Evolutionary conservation across 2,329 filamentous ascomycete species (phyloP).

Genomic region (Trichoderma cornu-damae): DNA sequence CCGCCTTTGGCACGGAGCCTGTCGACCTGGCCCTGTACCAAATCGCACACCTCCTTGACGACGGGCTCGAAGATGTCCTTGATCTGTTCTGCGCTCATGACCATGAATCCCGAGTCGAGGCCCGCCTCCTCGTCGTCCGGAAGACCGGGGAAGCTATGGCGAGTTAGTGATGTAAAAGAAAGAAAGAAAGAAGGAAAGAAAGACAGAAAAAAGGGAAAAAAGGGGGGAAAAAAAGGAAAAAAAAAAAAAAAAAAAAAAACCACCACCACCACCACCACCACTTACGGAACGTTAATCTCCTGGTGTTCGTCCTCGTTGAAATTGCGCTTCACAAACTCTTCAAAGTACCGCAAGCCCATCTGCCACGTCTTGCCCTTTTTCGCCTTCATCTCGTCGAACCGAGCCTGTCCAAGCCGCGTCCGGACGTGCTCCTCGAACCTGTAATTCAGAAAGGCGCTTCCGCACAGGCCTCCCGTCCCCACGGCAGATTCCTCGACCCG

Average conservation of each 20-base stretch:
- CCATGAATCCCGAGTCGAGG: slow-evolving; percentile 69
- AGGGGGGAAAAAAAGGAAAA: neutral
- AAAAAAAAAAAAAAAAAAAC: neutral
- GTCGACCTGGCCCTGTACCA: slow-evolving; percentile 63
- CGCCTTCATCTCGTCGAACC: slow-evolving; percentile 69
- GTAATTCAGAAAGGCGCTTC: slow-evolving; percentile 75
- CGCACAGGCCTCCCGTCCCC: slow-evolving; percentile 71
- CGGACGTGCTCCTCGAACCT: slow-evolving; percentile 74
- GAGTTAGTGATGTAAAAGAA: neutral
- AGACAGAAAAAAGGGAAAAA: neutral
- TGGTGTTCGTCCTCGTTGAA: slow-evolving; percentile 74
- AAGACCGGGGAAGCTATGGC: slow-evolving; percentile 61
- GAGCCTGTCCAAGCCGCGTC: slow-evolving; percentile 58
- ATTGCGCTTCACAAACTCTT: slow-evolving; percentile 79
- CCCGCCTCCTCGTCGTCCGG: slow-evolving; percentile 71
- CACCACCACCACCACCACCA: slow-evolving; percentile 26
- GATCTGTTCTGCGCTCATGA: slow-evolving; percentile 64
- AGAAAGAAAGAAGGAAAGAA: neutral
- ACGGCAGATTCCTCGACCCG: slow-evolving; percentile 74
- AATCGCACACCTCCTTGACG: slow-evolving; percentile 62
- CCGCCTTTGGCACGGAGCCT: slow-evolving; percentile 56
- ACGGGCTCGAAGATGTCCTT: slow-evolving; percentile 73
- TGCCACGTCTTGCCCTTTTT: slow-evolving; percentile 78
- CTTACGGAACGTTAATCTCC: slow-evolving; percentile 72
- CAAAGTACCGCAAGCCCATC: slow-evolving; percentile 72